Evolutionary conservation across 2,329 filamentous ascomycete species (phyloP), one percentile per base, ranked within the genome.

Genomic region (Corinectria fuckeliana): DNA sequence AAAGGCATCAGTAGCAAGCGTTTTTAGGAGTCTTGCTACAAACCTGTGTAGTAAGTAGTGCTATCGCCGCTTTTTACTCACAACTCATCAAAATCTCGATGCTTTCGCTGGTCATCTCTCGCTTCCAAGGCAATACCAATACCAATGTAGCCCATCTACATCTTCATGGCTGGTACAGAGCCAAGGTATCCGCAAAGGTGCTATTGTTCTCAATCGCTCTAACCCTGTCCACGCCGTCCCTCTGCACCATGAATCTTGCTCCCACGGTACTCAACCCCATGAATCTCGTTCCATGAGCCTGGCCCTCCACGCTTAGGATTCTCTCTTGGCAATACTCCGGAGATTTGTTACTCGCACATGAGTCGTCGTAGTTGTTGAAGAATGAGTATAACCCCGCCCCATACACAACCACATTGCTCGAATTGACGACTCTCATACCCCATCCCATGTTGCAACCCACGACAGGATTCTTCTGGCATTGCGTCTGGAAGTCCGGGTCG

Each of bases 301-400:
- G 54, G 7, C 65, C 68, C 44, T 69, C 54, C 21, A 75, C 57
- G 32, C 72, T 72, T 20, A 79, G 64, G 39, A 82, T 80, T 38
- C 77, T 74, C 50, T 77, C 71, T 70, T 85, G 82, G 72, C 82
- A 85, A 41, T 75, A 74, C 26, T 76, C 74, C 4, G 70, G 76
- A 10, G 76, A 78, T 2, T 70, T 70, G 51, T 78, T 71, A 30
- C 75, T 74, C 38, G 78, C 81, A 69, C 82, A 85, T 0, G 72
- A 66, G 10, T 80, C 80, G 51, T 77, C 80, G 74, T 90, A 89
- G 73, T 89, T 85, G 71, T 84, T 80, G 71, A 89, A 91, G 79
- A 90, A 90, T 3, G 82, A 85, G 75, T 91, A 92, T 13, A 90
- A 68, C 0, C 89, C 89, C 0, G 83, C 84, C 7, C 88, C 88